Conservation (phyloP, 2,329 filamentous ascomycete genomes). For the Penicillium sp. region DNA sequence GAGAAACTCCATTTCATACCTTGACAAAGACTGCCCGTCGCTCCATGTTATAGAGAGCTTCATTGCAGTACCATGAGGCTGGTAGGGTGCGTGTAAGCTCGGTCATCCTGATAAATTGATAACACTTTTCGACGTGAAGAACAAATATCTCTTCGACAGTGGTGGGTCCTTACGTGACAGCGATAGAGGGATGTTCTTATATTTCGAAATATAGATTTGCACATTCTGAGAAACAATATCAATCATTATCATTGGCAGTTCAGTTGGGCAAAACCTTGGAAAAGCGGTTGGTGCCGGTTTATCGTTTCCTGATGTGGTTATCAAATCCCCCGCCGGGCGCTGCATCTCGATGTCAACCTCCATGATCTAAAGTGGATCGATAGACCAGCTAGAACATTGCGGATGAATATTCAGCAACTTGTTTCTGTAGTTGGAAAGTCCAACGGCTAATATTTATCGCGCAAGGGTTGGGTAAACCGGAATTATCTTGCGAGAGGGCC, state of each 20-base stretch:
- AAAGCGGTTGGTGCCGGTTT: conserved; percentile 19
- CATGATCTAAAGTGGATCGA: conserved; percentile 1
- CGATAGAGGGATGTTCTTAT: conserved; percentile 10
- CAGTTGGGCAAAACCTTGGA: conserved; percentile 7
- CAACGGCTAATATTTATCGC: not conserved
- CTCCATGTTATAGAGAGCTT: conserved; percentile 55
- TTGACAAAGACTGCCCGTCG: conserved; percentile 56
- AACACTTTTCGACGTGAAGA: not conserved
- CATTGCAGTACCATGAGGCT: conserved; percentile 58
- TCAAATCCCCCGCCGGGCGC: conserved; percentile 27
- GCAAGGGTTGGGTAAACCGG: not conserved
- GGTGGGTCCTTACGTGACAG: not conserved
- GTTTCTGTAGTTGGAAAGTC: not conserved
- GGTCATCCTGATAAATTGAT: conserved; percentile 29
- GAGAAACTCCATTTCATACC: conserved; percentile 30
- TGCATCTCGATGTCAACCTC: conserved; percentile 8
- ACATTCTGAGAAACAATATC: not conserved
- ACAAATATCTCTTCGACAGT: not conserved
- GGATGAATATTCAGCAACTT: conserved; percentile 4
- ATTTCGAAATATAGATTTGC: conserved; percentile 6
- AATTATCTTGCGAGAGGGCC: not conserved
- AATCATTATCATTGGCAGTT: conserved; percentile 4
- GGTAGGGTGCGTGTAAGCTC: conserved; percentile 50
- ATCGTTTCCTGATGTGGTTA: conserved; percentile 39
- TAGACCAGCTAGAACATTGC: not conserved